These are phyloP conservation scores for Trichoderma simmonsii DNA, from an alignment of 2,329 filamentous ascomycete species.

Conservation along the genomic window DNA sequence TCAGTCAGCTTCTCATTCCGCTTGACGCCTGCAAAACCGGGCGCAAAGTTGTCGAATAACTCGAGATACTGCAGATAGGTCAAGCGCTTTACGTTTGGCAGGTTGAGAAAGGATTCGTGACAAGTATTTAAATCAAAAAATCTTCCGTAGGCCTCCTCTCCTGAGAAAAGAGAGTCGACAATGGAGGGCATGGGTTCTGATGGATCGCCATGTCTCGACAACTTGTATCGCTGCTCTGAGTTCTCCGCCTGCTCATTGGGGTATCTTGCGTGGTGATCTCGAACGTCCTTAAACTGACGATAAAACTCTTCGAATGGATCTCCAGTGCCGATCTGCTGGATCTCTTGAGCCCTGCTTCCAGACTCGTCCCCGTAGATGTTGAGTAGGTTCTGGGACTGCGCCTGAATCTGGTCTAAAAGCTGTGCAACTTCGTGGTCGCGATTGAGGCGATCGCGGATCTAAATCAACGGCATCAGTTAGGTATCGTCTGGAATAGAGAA, in stretches of 20 bases:
- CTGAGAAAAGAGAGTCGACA: slow-evolving; percentile 89
- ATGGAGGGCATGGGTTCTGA: slow-evolving; percentile 62
- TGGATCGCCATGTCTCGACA: slow-evolving; percentile 60
- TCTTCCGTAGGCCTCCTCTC: slow-evolving; percentile 89
- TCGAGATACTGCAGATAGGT: slow-evolving; percentile 93
- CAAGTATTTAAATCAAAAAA: slow-evolving; percentile 84
- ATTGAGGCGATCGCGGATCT: slow-evolving; percentile 86
- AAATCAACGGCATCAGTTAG: not conserved
- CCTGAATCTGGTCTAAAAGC: slow-evolving; percentile 82
- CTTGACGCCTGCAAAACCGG: slow-evolving; percentile 70
- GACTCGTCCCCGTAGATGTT: slow-evolving; percentile 80
- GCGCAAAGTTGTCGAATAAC: slow-evolving; percentile 80
- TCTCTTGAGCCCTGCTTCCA: slow-evolving; percentile 69
- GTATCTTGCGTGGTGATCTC: slow-evolving; percentile 84
- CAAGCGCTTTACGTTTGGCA: slow-evolving; percentile 79
- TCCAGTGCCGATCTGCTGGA: slow-evolving; percentile 77
- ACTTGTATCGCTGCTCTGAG: slow-evolving; percentile 86
- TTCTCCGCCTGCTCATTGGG: slow-evolving; percentile 95
- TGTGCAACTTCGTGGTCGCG: slow-evolving; percentile 89
- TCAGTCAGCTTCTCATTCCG: slow-evolving; percentile 85
- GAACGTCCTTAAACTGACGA: slow-evolving; percentile 75
- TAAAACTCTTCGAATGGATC: slow-evolving; percentile 92
- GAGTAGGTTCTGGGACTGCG: slow-evolving; percentile 76
- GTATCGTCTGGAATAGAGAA: not conserved
- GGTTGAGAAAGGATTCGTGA: slow-evolving; percentile 87